A percentile compares a stretch with the other conserved stretches of the same genome.
Conservation (phyloP, 1,284 basidiomycete genomes). For the Trichosporon ovoides region DNA sequence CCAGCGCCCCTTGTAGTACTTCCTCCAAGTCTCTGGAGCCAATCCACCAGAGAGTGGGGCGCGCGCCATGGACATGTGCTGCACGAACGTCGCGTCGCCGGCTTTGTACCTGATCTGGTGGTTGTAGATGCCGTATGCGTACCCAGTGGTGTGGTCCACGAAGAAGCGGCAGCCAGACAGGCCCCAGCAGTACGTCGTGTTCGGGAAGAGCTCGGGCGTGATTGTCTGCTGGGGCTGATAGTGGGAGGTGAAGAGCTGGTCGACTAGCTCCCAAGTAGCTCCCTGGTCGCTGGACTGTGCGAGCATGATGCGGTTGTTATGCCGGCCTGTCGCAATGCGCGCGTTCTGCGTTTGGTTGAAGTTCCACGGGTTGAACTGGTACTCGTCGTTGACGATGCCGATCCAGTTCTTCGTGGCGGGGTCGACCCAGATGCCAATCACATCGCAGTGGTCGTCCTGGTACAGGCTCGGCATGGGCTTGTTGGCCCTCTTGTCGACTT, state of each 20-base stretch:
- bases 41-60: not conserved
- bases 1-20: not conserved
- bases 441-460: slow-evolving; percentile 10
- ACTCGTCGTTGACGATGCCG: slow-evolving; percentile 9
- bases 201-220: not conserved
- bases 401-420: not conserved
- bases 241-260: not conserved
- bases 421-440: slow-evolving; percentile 5
- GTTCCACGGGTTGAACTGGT: slow-evolving; percentile 3
- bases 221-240: slow-evolving; percentile 5
- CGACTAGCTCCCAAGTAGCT: not conserved
- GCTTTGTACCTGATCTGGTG: slow-evolving; percentile 3
- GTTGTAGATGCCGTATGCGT: slow-evolving; percentile 3
- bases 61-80: not conserved
- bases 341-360: not conserved
- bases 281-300: not conserved
- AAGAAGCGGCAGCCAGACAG: slow-evolving; percentile 6
- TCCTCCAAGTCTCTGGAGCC: not conserved
- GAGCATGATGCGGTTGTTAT: slow-evolving; percentile 8
- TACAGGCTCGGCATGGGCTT: not conserved
- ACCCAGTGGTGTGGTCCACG: not conserved
- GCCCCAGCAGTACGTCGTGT: not conserved
- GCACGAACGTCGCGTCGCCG: not conserved
- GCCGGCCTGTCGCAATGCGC: not conserved
- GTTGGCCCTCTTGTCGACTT: not conserved